Conservation (phyloP, 1,284 basidiomycete species). For the Lentinula novae-zelandiae region DNA sequence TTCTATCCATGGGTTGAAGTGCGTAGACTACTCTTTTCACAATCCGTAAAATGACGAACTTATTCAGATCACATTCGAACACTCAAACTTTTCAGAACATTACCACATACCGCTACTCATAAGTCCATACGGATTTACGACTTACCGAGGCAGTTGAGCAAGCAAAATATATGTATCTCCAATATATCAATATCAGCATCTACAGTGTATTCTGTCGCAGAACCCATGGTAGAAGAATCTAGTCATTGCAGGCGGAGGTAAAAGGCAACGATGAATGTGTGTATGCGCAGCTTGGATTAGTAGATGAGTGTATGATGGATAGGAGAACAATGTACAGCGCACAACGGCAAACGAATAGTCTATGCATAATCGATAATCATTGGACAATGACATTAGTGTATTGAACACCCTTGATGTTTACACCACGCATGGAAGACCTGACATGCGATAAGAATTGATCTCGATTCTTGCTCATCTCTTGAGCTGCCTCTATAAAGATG, state of each 20-base stretch:
- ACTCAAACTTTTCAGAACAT: constrained; percentile 71
- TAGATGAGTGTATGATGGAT: not conserved
- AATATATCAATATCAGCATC: constrained; percentile 21
- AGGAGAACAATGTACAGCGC: constrained; percentile 15
- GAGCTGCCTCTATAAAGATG: constrained; percentile 76
- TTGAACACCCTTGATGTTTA: constrained; percentile 66
- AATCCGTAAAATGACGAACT: constrained; percentile 9
- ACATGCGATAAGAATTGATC: constrained; percentile 82
- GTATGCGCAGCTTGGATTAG: constrained; percentile 1
- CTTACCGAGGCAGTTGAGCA: constrained; percentile 73
- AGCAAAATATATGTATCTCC: not conserved
- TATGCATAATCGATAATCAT: not conserved
- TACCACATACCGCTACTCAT: constrained; percentile 91
- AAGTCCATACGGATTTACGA: constrained; percentile 90
- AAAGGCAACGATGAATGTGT: not conserved
- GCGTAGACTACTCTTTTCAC: constrained; percentile 16
- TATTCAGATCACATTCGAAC: constrained; percentile 71
- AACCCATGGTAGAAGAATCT: not conserved
- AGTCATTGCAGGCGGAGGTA: not conserved
- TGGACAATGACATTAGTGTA: constrained; percentile 70
- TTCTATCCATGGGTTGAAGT: constrained; percentile 93
- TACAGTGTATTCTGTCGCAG: constrained; percentile 18
- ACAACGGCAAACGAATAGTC: constrained; percentile 6
- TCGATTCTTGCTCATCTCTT: constrained; percentile 84
- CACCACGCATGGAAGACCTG: constrained; percentile 79